phyloP scores from a whole-genome alignment of 2,329 filamentous ascomycete species.

The Raffaelea albimanens region DNA sequence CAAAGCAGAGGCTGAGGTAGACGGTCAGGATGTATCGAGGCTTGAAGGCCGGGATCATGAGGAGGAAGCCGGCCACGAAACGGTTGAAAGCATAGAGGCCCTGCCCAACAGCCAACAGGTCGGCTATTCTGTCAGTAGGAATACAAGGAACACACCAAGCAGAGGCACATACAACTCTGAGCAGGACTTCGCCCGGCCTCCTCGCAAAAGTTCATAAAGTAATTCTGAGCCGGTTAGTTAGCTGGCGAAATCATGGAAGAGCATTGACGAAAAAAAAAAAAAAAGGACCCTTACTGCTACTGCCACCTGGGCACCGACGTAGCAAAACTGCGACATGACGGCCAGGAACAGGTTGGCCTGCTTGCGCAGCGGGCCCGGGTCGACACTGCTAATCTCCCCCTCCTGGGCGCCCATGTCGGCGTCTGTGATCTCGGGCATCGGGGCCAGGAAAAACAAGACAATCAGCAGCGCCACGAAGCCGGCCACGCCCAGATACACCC shows the following conservation, averaged over 20 bases:
- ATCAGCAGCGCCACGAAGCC: conserved; percentile 48
- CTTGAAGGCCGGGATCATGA: conserved; percentile 39
- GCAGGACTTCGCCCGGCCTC: conserved; percentile 18
- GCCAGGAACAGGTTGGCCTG: conserved; percentile 54
- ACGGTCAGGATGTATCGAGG: conserved; percentile 44
- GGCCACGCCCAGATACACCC: conserved; percentile 55
- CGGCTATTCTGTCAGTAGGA: conserved; percentile 21
- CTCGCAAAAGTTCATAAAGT: conserved; percentile 42
- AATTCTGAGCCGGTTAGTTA: conserved; percentile 25
- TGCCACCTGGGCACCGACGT: conserved; percentile 49
- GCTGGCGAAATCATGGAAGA: neutral
- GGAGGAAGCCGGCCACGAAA: conserved; percentile 44
- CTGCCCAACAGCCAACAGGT: conserved; percentile 49
- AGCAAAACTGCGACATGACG: conserved; percentile 53
- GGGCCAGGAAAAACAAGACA: conserved; percentile 47
- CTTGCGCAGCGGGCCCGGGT: conserved; percentile 41
- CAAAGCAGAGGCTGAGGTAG: conserved; percentile 41
- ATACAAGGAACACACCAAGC: neutral
- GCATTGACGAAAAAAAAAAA: neutral
- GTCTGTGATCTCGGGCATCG: conserved; percentile 44
- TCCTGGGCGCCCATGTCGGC: conserved; percentile 51
- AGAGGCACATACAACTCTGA: conserved; percentile 11
- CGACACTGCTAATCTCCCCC: conserved; percentile 28
- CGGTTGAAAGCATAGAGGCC: conserved; percentile 50
- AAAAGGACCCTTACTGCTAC: conserved; percentile 29